A percentile compares a stretch with the other conserved stretches of the same genome.
These are phyloP conservation scores for Penicillium bialowiezense DNA, from an alignment of 495 filamentous ascomycete species.

Conservation along the genomic window DNA sequence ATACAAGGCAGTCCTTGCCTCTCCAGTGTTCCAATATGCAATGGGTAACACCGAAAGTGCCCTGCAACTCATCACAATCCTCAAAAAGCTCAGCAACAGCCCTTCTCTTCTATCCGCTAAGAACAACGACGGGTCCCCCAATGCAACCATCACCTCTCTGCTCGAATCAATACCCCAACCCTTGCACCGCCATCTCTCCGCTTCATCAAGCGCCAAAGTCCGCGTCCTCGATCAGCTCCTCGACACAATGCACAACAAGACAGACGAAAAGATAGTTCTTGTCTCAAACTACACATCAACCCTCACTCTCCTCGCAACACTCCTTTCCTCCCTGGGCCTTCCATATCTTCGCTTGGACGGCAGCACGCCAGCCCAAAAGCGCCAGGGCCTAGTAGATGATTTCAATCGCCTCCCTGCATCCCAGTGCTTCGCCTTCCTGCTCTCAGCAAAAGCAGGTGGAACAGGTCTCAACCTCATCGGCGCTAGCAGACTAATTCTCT, in stretches of 20 bases:
- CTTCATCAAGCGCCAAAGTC: slow-evolving; percentile 66
- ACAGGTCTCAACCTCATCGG: slow-evolving; percentile 77
- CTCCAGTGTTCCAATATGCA: slow-evolving; percentile 63
- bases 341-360: slow-evolving; percentile 73
- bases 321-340: slow-evolving; percentile 62
- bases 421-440: slow-evolving; percentile 68
- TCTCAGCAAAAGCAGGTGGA: slow-evolving; percentile 77
- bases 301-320: slow-evolving; percentile 63
- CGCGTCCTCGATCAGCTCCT: slow-evolving; percentile 69
- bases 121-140: slow-evolving; percentile 30
- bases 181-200: slow-evolving; percentile 54
- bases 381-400: slow-evolving; percentile 71
- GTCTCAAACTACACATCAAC: slow-evolving; percentile 83
- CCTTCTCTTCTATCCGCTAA: slow-evolving; percentile 60
- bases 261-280: slow-evolving; percentile 72
- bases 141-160: slow-evolving; percentile 45
- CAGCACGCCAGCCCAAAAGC: slow-evolving; percentile 62
- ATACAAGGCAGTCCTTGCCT: slow-evolving; percentile 67
- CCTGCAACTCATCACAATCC: slow-evolving; percentile 70
- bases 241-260: slow-evolving; percentile 56
- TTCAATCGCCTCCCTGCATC: slow-evolving; percentile 64
- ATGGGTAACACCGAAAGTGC: slow-evolving; percentile 67
- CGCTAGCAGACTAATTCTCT: slow-evolving; percentile 71
- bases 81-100: slow-evolving; percentile 84
- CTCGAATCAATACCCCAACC: slow-evolving; percentile 57